These are phyloP conservation scores for Eremothecium coryli DNA, from an alignment of 1,139 yeast genomes.

Conservation along the genomic window DNA sequence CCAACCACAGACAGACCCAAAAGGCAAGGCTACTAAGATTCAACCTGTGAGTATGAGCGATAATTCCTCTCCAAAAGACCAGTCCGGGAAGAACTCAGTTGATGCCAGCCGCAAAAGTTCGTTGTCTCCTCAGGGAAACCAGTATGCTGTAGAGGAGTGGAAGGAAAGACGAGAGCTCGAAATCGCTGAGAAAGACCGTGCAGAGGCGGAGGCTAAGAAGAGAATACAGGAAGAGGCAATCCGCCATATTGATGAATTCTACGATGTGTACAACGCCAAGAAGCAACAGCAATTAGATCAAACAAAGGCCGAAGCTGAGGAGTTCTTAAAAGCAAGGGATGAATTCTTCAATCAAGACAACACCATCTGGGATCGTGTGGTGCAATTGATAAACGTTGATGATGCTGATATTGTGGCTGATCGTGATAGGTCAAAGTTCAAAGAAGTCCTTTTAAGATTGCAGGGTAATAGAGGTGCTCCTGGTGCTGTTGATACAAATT, in stretches of 20 bases:
- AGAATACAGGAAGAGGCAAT: slow-evolving; percentile 74
- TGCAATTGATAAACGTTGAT: slow-evolving; percentile 40
- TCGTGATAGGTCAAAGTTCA: slow-evolving; percentile 65
- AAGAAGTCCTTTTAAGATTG: slow-evolving; percentile 53
- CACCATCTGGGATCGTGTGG: slow-evolving; percentile 84
- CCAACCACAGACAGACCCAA: too few relatives aligned
- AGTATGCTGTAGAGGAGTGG: too few relatives aligned
- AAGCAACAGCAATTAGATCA: slow-evolving; percentile 62
- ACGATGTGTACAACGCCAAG: slow-evolving; percentile 83
- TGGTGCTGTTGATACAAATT: slow-evolving; percentile 55
- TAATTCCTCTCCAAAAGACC: too few relatives aligned
- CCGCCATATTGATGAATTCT: slow-evolving; percentile 83
- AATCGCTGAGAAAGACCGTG: slow-evolving; percentile 71
- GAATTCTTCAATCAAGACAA: slow-evolving; percentile 54
- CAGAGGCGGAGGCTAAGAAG: slow-evolving; percentile 54
- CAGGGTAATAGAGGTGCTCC: slow-evolving; percentile 67
- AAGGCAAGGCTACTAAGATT: too few relatives aligned
- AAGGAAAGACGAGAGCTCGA: slow-evolving; percentile 73
- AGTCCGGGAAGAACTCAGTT: too few relatives aligned
- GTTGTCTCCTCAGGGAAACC: too few relatives aligned
- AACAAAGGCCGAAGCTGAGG: slow-evolving; percentile 59
- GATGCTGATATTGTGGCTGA: slow-evolving; percentile 37
- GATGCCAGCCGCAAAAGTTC: too few relatives aligned
- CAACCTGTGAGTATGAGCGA: too few relatives aligned
- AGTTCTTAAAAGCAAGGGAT: slow-evolving; percentile 69